Percentiles rank a stretch among this genome's conserved stretches.
Evolutionary conservation across 192 early-diverging fungal genomes (phyloP).

Genomic region (Entophlyctis luteolus): DNA sequence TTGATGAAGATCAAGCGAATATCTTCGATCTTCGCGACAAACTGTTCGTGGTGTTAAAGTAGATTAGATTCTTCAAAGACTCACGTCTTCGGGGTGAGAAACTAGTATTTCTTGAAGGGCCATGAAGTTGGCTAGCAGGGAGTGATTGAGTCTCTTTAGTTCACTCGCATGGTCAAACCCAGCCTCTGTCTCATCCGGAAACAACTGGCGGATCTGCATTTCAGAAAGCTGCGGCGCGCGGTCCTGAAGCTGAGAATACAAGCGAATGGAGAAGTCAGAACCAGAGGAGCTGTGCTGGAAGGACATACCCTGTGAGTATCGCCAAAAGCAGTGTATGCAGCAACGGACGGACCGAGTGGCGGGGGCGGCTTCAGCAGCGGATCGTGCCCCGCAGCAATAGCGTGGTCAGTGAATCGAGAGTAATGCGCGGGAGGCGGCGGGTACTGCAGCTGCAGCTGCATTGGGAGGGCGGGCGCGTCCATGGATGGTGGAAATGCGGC

Average conservation of each 20-base stretch:
- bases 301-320: background rate
- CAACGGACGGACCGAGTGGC: slow-evolving; percentile 3
- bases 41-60: slow-evolving; percentile 3
- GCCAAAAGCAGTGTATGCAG: slow-evolving; percentile 15
- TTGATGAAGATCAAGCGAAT: slow-evolving; percentile 35
- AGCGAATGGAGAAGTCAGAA: background rate
- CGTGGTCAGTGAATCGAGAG: slow-evolving; percentile 22
- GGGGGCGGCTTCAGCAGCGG: slow-evolving; percentile 13
- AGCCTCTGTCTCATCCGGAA: slow-evolving; percentile 7
- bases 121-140: slow-evolving; percentile 28
- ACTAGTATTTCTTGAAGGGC: slow-evolving; percentile 23
- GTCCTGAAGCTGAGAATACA: slow-evolving; percentile 4
- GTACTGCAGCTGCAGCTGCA: slow-evolving; percentile 1
- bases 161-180: slow-evolving; percentile 21
- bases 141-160: slow-evolving; percentile 31
- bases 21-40: slow-evolving; percentile 23
- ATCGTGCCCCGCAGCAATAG: background rate
- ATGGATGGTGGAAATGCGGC: no score
- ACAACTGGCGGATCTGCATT: slow-evolving; percentile 21
- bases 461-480: no score
- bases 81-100: slow-evolving; percentile 17
- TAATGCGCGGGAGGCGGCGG: slow-evolving; percentile 27
- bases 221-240: slow-evolving; percentile 3
- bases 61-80: background rate
- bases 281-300: background rate